phyloP scores from a whole-genome alignment of 2,329 filamentous ascomycete species.

The Xylaria sp. region DNA sequence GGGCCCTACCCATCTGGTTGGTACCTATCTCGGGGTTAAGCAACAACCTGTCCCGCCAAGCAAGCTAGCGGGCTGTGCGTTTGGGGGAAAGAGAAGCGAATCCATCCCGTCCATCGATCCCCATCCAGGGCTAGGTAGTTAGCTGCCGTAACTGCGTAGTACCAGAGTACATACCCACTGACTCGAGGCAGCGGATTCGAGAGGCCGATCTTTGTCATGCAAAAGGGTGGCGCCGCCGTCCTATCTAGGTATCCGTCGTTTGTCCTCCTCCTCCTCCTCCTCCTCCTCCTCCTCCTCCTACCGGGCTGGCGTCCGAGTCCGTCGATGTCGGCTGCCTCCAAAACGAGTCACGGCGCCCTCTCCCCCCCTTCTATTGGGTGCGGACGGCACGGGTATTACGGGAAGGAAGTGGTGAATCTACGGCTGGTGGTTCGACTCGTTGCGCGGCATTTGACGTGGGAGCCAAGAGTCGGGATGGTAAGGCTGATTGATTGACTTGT shows the following conservation, averaged over 20 bases:
- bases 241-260: too few relatives aligned
- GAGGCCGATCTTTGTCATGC: too few relatives aligned
- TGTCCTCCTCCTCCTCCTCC: too few relatives aligned
- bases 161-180: too few relatives aligned
- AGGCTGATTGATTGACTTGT: neutral
- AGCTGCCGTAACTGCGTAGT: too few relatives aligned
- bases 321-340: neutral
- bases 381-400: neutral
- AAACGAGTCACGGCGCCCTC: neutral
- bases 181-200: too few relatives aligned
- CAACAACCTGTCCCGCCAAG: neutral
- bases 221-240: too few relatives aligned
- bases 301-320: too few relatives aligned
- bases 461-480: neutral
- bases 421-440: neutral
- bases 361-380: neutral
- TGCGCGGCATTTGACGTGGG: neutral
- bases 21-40: neutral
- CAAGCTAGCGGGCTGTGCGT: neutral
- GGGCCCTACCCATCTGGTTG: neutral
- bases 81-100: neutral
- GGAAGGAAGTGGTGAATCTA: neutral
- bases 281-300: too few relatives aligned
- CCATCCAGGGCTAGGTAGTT: too few relatives aligned
- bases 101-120: too few relatives aligned